These are phyloP conservation scores for Maudiozyma serrabonitensis DNA, from an alignment of 805 yeast genomes.

Conservation along the genomic window DNA sequence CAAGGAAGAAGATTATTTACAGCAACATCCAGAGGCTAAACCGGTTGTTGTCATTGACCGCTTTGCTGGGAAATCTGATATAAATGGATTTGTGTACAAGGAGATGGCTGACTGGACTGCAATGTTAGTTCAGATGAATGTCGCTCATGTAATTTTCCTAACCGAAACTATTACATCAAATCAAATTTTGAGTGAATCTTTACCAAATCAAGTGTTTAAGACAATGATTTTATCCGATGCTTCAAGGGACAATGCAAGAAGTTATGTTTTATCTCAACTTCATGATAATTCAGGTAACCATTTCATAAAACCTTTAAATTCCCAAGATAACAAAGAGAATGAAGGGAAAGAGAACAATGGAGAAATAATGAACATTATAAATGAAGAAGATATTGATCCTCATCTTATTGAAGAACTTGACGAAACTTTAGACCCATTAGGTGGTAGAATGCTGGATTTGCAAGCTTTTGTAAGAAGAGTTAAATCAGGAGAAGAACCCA, in stretches of 20 bases:
- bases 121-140: constrained; percentile 57
- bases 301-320: background rate
- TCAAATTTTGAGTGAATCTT: constrained; percentile 54
- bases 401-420: constrained; percentile 33
- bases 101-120: constrained; percentile 88
- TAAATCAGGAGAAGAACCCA: constrained; percentile 76
- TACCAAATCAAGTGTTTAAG: constrained; percentile 84
- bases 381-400: constrained; percentile 10
- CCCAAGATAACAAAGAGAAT: background rate
- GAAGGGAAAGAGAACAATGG: constrained; percentile 14
- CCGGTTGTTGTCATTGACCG: constrained; percentile 82
- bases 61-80: constrained; percentile 49
- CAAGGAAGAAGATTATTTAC: constrained; percentile 74
- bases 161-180: constrained; percentile 78
- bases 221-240: constrained; percentile 74
- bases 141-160: constrained; percentile 83
- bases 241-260: constrained; percentile 53
- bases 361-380: constrained; percentile 3
- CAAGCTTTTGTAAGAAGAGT: constrained; percentile 85
- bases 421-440: constrained; percentile 59
- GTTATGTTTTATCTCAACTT: constrained; percentile 55
- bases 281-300: constrained; percentile 11
- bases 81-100: constrained; percentile 57
- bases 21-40: constrained; percentile 73
- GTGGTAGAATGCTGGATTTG: constrained; percentile 91